Conservation (phyloP, 2,329 filamentous ascomycete genomes). For the Epichloe hybrida region DNA sequence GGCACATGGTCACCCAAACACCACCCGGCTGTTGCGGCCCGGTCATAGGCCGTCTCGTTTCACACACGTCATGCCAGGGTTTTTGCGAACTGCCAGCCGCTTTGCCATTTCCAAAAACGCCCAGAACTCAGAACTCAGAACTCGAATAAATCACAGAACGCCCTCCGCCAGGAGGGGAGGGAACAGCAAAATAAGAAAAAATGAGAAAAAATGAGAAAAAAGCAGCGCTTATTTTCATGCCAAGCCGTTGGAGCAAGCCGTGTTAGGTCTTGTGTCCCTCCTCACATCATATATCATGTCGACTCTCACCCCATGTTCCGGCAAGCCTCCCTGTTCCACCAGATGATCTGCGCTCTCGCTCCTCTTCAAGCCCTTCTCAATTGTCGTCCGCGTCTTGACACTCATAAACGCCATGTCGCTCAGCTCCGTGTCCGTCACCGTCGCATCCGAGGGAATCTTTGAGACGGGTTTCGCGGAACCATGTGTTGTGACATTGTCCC, state of each 20-base stretch:
- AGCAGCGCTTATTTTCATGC: too few relatives aligned
- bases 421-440: constrained; percentile 5
- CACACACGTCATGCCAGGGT: too few relatives aligned
- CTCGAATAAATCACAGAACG: too few relatives aligned
- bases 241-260: background rate
- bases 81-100: too few relatives aligned
- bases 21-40: too few relatives aligned
- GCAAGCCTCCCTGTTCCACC: constrained; percentile 4
- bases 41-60: too few relatives aligned
- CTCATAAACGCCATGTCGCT: constrained; percentile 6
- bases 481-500: background rate
- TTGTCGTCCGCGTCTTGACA: constrained; percentile 9
- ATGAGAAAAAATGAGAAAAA: too few relatives aligned
- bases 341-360: constrained; percentile 6
- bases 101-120: too few relatives aligned
- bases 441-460: background rate
- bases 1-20: too few relatives aligned
- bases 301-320: constrained; percentile 7
- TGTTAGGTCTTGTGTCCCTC: constrained; percentile 6
- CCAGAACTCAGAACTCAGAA: too few relatives aligned
- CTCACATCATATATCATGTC: constrained; percentile 9
- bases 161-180: too few relatives aligned
- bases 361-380: constrained; percentile 2
- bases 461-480: constrained; percentile 1
- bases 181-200: too few relatives aligned